phyloP scores from a whole-genome alignment of 2,329 filamentous ascomycete species.

The Ciborinia camelliae region DNA sequence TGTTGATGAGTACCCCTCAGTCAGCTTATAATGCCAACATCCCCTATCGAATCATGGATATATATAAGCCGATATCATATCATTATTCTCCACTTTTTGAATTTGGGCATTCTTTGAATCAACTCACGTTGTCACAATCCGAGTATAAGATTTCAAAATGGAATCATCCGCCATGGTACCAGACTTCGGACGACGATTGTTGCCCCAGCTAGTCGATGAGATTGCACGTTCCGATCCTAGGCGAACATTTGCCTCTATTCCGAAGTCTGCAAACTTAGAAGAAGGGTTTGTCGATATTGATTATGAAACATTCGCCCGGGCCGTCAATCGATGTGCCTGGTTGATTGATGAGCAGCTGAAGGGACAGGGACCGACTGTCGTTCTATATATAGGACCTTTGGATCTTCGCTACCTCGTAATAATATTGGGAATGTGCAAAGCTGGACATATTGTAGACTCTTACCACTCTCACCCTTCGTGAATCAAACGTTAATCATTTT shows the following conservation, averaged over 20 bases:
- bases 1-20: background rate
- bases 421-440: background rate
- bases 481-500: background rate
- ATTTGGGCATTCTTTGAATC: background rate
- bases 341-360: constrained; percentile 25
- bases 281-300: constrained; percentile 21
- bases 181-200: background rate
- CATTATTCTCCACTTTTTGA: no score
- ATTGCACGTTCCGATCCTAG: background rate
- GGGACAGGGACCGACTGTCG: background rate
- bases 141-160: background rate
- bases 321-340: constrained; percentile 22
- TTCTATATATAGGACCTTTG: background rate
- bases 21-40: background rate
- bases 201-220: background rate
- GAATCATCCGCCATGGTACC: background rate
- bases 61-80: background rate
- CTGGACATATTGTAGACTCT: background rate
- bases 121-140: background rate
- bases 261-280: background rate
- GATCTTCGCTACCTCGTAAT: background rate
- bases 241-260: background rate
- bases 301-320: constrained; percentile 20
- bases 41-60: background rate
- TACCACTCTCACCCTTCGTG: background rate